These are phyloP conservation scores for Colletotrichum acutatum DNA, from an alignment of 2,329 filamentous ascomycete genomes.

Conservation along the genomic window DNA sequence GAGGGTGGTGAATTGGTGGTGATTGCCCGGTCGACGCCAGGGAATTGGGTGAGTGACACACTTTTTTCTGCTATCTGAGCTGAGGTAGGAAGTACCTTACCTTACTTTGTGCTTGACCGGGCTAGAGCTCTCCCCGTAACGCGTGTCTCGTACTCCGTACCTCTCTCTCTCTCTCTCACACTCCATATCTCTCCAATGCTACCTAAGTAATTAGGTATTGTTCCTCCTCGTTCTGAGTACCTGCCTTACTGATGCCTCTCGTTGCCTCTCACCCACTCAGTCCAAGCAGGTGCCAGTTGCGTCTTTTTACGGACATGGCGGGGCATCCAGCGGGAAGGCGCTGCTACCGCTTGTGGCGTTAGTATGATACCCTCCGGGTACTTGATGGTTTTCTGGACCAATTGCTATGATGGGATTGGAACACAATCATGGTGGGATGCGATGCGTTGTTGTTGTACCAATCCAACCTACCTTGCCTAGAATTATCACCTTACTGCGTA, in stretches of 20 bases:
- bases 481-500: too few relatives aligned
- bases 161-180: not conserved
- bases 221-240: too few relatives aligned
- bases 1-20: not conserved
- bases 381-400: not conserved
- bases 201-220: too few relatives aligned
- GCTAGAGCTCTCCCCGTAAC: conserved; percentile 16
- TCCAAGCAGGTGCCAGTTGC: conserved; percentile 34
- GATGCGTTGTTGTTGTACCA: not conserved
- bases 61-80: conserved; percentile 7
- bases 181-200: not conserved
- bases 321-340: conserved; percentile 24
- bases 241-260: not conserved
- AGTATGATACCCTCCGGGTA: conserved; percentile 16
- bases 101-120: not conserved
- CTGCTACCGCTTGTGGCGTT: conserved; percentile 23
- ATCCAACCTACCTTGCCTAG: too few relatives aligned
- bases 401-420: conserved; percentile 1
- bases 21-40: conserved; percentile 32
- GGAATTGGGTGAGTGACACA: conserved; percentile 25
- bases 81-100: not conserved
- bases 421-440: not conserved
- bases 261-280: conserved; percentile 29
- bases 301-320: conserved; percentile 34
- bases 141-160: conserved; percentile 13